Base-by-base conservation (phyloP, 192 early-diverging fungal genomes). In the Lunasporangiospora selenospora region DNA sequence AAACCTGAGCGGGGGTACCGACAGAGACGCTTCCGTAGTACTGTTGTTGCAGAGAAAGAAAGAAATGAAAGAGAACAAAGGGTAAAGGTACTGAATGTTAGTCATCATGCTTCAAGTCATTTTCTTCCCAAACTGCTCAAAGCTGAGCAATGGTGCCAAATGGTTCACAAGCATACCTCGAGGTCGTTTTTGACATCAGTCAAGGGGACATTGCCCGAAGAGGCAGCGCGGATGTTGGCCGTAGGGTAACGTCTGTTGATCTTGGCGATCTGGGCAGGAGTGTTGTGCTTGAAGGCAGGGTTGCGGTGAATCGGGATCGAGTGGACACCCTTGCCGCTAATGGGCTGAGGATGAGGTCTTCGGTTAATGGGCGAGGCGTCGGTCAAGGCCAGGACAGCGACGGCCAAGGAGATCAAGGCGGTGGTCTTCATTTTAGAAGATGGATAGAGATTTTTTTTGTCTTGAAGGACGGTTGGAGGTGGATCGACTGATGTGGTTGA, bases 1-100 rank as follows among this genome's bases (percentile, higher is more conserved):
- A 81, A 16, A 61, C 67, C 52, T 88, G 85, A 29, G 85, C 80
- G 39, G 88, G 88, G 36, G 88, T 82, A n/a, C 88, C 88, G 39
- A 88, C 75, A 5, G 76, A 57, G 27, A 88, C 84, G 21, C 65
- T 73, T 61, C 81, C 85, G 54, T 90, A 88, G 58, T 90, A 90
- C 77, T 89, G n/a, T n/a, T n/a, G n/a, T n/a, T n/a, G n/a, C n/a
- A n/a, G n/a, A n/a, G n/a, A n/a, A n/a, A n/a, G n/a, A n/a, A n/a
- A n/a, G n/a, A n/a, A n/a, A n/a, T n/a, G n/a, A n/a, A n/a, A n/a
- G n/a, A n/a, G n/a, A n/a, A n/a, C n/a, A n/a, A n/a, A n/a, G n/a
- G n/a, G n/a, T n/a, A 21, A 39, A 23, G 33, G 5, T 21, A 21
- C 8, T 3, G 11, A 31, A 24, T 16, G 16, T n/a, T 12, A 49